A percentile compares a stretch with the other conserved stretches of the same genome.
Conservation (phyloP, 2,329 filamentous ascomycete genomes). For the Cadophora sp. region DNA sequence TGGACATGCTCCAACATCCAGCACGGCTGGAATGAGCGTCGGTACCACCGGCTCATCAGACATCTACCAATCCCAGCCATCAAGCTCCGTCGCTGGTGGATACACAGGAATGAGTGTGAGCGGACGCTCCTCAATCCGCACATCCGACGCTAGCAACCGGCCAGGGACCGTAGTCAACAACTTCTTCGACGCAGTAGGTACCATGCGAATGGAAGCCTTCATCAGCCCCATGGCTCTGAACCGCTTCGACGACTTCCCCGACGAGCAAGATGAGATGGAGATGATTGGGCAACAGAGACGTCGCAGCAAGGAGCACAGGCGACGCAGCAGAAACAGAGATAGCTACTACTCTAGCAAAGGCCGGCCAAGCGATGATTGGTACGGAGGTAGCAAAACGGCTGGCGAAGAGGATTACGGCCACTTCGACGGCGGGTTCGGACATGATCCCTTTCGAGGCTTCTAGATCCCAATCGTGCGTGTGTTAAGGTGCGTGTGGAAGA, state of each 20-base stretch:
- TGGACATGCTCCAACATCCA: slow-evolving; percentile 53
- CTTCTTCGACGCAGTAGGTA: slow-evolving; percentile 89
- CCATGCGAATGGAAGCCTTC: slow-evolving; percentile 96
- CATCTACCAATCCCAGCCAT: slow-evolving; percentile 61
- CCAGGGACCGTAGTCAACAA: slow-evolving; percentile 45
- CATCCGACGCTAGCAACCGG: slow-evolving; percentile 43
- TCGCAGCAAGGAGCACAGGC: slow-evolving; percentile 40
- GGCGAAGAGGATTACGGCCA: slow-evolving; percentile 60
- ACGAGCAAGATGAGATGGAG: slow-evolving; percentile 45
- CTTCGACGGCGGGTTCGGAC: slow-evolving; percentile 50
- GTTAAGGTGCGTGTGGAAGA: background rate
- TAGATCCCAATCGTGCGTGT: slow-evolving; percentile 41
- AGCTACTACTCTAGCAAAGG: slow-evolving; percentile 40
- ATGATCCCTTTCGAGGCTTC: slow-evolving; percentile 69
- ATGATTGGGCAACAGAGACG: slow-evolving; percentile 38
- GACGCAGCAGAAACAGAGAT: slow-evolving; percentile 42
- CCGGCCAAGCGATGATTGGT: slow-evolving; percentile 56
- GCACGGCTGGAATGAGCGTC: slow-evolving; percentile 63
- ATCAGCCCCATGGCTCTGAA: slow-evolving; percentile 66
- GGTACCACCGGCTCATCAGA: slow-evolving; percentile 67
- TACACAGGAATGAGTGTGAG: slow-evolving; percentile 54
- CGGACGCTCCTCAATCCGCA: slow-evolving; percentile 45
- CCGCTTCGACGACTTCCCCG: slow-evolving; percentile 42
- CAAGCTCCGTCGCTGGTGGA: slow-evolving; percentile 48
- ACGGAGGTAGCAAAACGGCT: slow-evolving; percentile 54